Conservation (phyloP, 2,329 filamentous ascomycete species). For the Trichophaea hybrida region DNA sequence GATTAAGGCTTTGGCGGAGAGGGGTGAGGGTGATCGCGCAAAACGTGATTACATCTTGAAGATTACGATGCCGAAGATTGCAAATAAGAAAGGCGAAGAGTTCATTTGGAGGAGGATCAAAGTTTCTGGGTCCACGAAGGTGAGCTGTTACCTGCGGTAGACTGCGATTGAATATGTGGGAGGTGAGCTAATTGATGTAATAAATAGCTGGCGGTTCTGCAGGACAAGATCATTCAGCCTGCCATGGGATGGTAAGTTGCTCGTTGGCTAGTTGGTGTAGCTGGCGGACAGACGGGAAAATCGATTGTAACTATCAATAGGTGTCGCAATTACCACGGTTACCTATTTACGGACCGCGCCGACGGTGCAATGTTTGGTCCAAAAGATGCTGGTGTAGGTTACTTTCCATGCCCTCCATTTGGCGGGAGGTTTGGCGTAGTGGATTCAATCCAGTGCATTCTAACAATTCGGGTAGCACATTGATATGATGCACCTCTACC, state of each 20-base stretch:
- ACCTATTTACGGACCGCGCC: conserved; percentile 11
- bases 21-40: background rate
- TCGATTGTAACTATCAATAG: background rate
- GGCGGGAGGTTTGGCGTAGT: background rate
- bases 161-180: background rate
- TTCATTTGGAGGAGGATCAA: conserved; percentile 13
- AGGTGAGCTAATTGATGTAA: background rate
- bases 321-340: conserved; percentile 15
- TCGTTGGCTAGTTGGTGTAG: background rate
- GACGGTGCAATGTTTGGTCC: conserved; percentile 16
- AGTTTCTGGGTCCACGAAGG: conserved; percentile 6
- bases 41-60: conserved; percentile 11
- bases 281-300: background rate
- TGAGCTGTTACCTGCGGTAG: background rate
- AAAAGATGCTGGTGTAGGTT: conserved; percentile 3
- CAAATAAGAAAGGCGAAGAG: background rate
- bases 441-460: too few relatives aligned
- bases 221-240: conserved; percentile 10
- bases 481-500: conserved; percentile 9
- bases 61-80: conserved; percentile 6
- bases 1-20: conserved; percentile 1
- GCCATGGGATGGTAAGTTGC: conserved; percentile 12
- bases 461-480: conserved; percentile 1
- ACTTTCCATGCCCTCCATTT: background rate
- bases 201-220: background rate